Evolutionary conservation across 148 eudicot species (phyloP), one percentile per base, ranked within the genome.

Genomic region (Rhododendron simsii): DNA sequence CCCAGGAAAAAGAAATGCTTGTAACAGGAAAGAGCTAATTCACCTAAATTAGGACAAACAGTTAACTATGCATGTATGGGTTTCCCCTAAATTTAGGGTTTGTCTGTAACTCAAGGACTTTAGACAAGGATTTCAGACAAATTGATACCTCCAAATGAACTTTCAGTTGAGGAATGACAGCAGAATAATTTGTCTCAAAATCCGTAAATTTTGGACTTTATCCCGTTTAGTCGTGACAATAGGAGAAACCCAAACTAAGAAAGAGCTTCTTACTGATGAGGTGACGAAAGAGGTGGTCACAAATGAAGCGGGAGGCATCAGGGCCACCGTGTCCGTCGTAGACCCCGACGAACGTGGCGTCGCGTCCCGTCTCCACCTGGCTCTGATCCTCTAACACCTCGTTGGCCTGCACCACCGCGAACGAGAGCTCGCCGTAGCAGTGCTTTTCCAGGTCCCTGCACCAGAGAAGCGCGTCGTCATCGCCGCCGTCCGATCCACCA

Each of bases 311-410:
- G 23, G 98, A 88, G 18, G 94, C 93, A 1, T 90, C 93, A 50
- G 91, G 88, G 11, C 98, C 98, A 26, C 94, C 98, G 87, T 94
- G 98, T 3, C 98, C 98, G 84, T 94, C 98, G 76, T 94, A 94
- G 83, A 94, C 89, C 20, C 98, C 96, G 44, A 93, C 90, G 59
- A 92, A 94, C 7, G 94, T 92, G 39, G 89, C 92, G 65, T 89
- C 83, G 0, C 75, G 87, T 16, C 93, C 92, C 1, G 89, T 89
- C 87, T 93, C 95, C 41, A 94, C 98, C 86, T 94, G 97, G 86
- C 95, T 89, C 3, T 89, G 89, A 92, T 94, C 97, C 87, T 94
- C 97, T 28, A 92, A 28, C 57, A 84, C 89, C 11, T 71, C 85
- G 84, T 94, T 93, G 11, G 94, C 95, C 84, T 91, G 95, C 35